Evolutionary conservation across 176 grass and related monocot genomes (phyloP).

Genomic region (Chloris gayana): DNA sequence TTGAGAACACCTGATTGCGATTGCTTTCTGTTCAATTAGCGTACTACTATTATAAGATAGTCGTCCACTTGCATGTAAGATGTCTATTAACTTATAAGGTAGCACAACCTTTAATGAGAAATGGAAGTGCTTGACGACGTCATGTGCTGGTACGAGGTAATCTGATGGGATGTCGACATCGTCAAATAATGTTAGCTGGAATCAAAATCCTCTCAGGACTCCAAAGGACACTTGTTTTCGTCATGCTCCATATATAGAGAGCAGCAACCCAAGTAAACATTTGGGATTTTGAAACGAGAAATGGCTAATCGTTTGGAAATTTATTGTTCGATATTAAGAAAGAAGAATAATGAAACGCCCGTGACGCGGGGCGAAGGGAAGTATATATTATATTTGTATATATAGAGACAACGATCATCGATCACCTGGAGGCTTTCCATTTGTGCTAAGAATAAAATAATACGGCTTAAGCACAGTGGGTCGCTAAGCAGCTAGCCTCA

Average conservation of each 20-base stretch:
- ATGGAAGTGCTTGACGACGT: background rate
- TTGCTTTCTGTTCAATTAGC: background rate
- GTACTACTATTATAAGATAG: constrained; percentile 15
- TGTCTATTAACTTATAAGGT: background rate
- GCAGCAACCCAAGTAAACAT: background rate
- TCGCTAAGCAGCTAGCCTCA: background rate
- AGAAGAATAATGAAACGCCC: background rate
- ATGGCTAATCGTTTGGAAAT: background rate
- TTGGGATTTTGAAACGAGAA: no score
- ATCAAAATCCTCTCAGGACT: background rate
- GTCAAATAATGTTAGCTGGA: background rate
- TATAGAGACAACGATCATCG: background rate
- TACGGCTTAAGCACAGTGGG: background rate
- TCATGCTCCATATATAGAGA: background rate
- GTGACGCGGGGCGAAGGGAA: background rate
- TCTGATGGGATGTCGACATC: constrained; percentile 34
- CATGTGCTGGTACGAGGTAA: constrained; percentile 11
- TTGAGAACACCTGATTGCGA: background rate
- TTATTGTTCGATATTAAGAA: background rate
- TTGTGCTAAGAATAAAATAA: constrained; percentile 18
- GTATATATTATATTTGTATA: background rate
- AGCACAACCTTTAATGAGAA: background rate
- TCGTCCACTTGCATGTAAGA: background rate
- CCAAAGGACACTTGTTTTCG: background rate
- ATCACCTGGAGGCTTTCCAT: constrained; percentile 25